These are phyloP conservation scores for Saccharomycopsis sp. DNA, from an alignment of 805 yeast genomes.

Conservation along the genomic window DNA sequence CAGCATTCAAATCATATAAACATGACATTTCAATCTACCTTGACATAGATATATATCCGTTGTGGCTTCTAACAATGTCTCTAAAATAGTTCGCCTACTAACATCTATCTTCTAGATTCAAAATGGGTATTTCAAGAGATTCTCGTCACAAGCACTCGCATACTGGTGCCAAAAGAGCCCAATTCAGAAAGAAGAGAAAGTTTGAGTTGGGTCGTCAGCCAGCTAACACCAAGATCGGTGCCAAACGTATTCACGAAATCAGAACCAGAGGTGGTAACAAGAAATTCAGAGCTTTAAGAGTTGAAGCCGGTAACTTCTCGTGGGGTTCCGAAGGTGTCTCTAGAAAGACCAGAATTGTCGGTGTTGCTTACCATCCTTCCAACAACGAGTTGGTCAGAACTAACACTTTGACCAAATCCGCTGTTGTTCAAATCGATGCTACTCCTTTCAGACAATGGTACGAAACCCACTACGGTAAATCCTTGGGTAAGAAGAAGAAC, in stretches of 20 bases:
- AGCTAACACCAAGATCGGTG: slow-evolving; percentile 98
- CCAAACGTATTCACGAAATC: slow-evolving; percentile 97
- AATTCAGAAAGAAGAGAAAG: slow-evolving; percentile 99
- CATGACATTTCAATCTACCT: too few relatives aligned
- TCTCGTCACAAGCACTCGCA: slow-evolving; percentile 99
- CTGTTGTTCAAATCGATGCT: slow-evolving; percentile 99
- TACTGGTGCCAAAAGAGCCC: slow-evolving; percentile 99
- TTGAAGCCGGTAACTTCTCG: slow-evolving; percentile 98
- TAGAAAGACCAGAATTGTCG: slow-evolving; percentile 97
- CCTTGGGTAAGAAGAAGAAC: slow-evolving; percentile 80
- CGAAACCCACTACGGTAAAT: slow-evolving; percentile 95
- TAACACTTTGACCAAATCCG: slow-evolving; percentile 98
- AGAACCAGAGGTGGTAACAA: slow-evolving; percentile 99
- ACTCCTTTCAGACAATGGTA: slow-evolving; percentile 99
- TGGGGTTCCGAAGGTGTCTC: slow-evolving; percentile 99
- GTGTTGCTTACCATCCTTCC: slow-evolving; percentile 98
- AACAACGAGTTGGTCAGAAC: slow-evolving; percentile 99
- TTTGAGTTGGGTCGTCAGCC: slow-evolving; percentile 99
- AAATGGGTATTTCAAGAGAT: slow-evolving; percentile 99
- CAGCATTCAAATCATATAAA: too few relatives aligned
- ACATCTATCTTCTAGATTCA: slow-evolving; percentile 28
- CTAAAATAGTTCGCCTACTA: not conserved
- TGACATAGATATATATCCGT: too few relatives aligned
- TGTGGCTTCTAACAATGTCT: too few relatives aligned
- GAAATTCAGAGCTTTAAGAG: slow-evolving; percentile 99